Base-by-base conservation (phyloP, 2,329 filamentous ascomycete species). In the Penicillium sp. region DNA sequence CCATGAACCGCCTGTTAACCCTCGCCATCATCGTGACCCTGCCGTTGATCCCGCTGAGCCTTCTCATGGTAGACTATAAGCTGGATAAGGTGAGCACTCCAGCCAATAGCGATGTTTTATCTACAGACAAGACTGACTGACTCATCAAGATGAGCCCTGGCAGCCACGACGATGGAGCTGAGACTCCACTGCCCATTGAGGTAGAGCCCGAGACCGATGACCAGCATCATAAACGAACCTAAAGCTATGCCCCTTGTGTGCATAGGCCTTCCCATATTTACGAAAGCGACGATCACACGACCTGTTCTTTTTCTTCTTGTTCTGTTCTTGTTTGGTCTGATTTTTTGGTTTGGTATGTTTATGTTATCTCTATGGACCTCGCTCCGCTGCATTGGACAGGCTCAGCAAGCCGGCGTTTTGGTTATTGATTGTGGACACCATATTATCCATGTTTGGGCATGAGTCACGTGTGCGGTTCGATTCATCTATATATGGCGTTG, bases 1-100 rank as follows among this genome's bases (percentile, higher is more conserved):
- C 84, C 3, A 87, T 87, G 83, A 80, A 80, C 27, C 81, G 79
- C 58, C 75, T 87, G 19, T 70, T 87, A 45, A 80, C 79, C 11
- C 75, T 85, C 49, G 83, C 84, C 2, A 71, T 85, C 10, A 75
- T 81, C 53, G 79, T 82, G 33, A 76, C 82, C 13, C 73, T 85
- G 19, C 86, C 85, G 2, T 75, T 88, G 22, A 73, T 88, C 39
- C 76, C 83, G 6, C 69, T 87, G 53, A 82, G 79, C 58, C 72
- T 86, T 55, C 56, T 80, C n/a, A 82, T 86, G 80, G 76, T 77
- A 67, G 82, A 88, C 67, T 84, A 85, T 65, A 79, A 78, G 57
- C 76, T 88, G 19, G 81, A 84, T 63, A 77, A 81, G 71, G 73
- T 78, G 59, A 63, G 61, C 41, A 33, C n/a, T 21, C 16, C 21